Evolutionary conservation across 805 yeast species (phyloP), one percentile per base, ranked within the genome.

Genomic region (Metschnikowia cubensis): DNA sequence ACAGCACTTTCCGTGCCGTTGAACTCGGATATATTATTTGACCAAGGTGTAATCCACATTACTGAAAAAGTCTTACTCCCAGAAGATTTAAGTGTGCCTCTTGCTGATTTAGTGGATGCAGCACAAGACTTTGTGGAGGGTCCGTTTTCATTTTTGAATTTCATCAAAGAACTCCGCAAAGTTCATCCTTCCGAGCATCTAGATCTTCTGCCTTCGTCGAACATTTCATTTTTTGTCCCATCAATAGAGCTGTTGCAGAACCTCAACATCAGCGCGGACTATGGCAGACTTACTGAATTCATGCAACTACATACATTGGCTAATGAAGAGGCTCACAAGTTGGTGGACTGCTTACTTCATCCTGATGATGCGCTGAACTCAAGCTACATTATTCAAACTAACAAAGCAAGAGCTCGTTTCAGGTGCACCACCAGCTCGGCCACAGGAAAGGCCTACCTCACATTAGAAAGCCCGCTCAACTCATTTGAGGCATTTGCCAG

Each of bases 11-110:
- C 67, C 1, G 52, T 78, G 1, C 70, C 76, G 0, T 57, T 74
- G 47, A 75, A 79, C 51, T 67, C 80, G 1, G 97, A 91, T 62
- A 77, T 88, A 6, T 61, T 91, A 13, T 91, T 87, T 63, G 82
- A 80, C 54, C 85, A 87, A 63, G 98, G 98, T 1, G 96, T 91
- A 0, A 80, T 87, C 1, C 96, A 89, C 62, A 82, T 91, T 1
- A 70, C 87, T 11, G 69, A 76, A 35, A 65, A 75, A 4, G 71
- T 87, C 1, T 55, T 80, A 3, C 67, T 87, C 14, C 96, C 97
- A 0, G 63, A 68, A 0, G 65, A 69, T 21, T 64, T 91, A 31
- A 63, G 73, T 6, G 77, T 91, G 2, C 60, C 83, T 0, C 64
- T 85, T 10, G 42, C 52, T 3, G 85, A 89, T 48, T 71, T 91